Evolutionary conservation across 331 rosid species (phyloP).

Genomic region (Malus hybrid): DNA sequence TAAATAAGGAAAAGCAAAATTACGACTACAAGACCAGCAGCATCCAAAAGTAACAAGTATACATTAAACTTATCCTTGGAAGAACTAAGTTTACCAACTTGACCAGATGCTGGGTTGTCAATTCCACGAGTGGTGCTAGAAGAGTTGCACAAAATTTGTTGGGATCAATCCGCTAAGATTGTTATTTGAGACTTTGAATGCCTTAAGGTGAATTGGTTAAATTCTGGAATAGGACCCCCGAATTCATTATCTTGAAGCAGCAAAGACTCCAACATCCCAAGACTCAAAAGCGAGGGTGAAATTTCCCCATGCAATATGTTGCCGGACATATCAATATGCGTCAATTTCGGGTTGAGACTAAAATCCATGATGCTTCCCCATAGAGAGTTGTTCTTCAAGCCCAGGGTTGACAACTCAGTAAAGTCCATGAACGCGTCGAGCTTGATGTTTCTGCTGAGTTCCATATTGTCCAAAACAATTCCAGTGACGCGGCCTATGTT

Average conservation of each 20-base stretch:
- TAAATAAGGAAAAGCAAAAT: slow-evolving; percentile 37
- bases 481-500: slow-evolving; percentile 17
- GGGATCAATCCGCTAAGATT: slow-evolving; percentile 30
- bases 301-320: slow-evolving; percentile 27
- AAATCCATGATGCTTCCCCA: slow-evolving; percentile 22
- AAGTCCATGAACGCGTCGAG: slow-evolving; percentile 11
- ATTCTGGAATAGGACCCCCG: slow-evolving; percentile 29
- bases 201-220: slow-evolving; percentile 27
- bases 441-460: slow-evolving; percentile 16
- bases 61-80: not conserved
- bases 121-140: not conserved
- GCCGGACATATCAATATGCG: slow-evolving; percentile 27
- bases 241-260: slow-evolving; percentile 30
- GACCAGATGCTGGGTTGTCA: not conserved
- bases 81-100: not conserved
- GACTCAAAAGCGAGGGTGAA: slow-evolving; percentile 18
- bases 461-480: slow-evolving; percentile 19
- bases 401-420: slow-evolving; percentile 23
- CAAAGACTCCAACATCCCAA: slow-evolving; percentile 27
- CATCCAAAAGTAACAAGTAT: slow-evolving; percentile 20
- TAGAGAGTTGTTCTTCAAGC: slow-evolving; percentile 39
- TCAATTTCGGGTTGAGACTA: slow-evolving; percentile 24
- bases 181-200: slow-evolving; percentile 44
- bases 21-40: slow-evolving; percentile 31
- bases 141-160: slow-evolving; percentile 6